Base-by-base conservation (phyloP, 371 early-diverging fungal genomes). In the Dentiscutata heterogama region DNA sequence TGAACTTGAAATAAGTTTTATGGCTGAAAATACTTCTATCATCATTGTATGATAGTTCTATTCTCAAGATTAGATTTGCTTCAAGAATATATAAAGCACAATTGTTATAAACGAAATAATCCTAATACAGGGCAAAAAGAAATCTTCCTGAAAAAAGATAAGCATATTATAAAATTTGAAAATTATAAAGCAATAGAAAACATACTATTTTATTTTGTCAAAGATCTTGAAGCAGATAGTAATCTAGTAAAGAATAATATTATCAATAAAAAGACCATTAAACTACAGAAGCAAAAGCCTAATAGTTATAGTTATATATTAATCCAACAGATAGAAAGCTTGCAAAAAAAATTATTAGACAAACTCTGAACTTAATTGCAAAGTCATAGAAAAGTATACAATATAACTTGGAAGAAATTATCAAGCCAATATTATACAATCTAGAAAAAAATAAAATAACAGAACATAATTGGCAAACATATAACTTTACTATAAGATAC, bases 191-290 rank as follows among this genome's bases (percentile, higher is more conserved):
- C 46, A 3, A 42, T 70, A 16, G 16, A 42, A 10, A 22, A 70
- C 2, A 7, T n/a, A 0, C 70, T 39, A 70, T 42, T 70, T 27
- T 6, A 20, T n/a, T 27, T 70, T 29, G 3, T 29, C 3, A 67
- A 67, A 13, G 68, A 67, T 67, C 68, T 67, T 18, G 68, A 67
- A 67, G 68, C 68, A 14, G 29, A 67, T 67, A 67, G 68, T 29
- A 3, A 27, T 4, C n/a, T 20, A 46, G n/a, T 42, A 16, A 20
- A 42, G 10, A 27, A n/a, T n/a, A 70, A 20, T 35, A 42, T 10
- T 18, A 7, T 65, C 35, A 22, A 35, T 46, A 20, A 42, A 39
- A 70, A 70, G 2, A 42, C 70, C n/a, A 7, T 70, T 6, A 70
- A 70, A 22, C 14, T 70, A n/a, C 46, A 70, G 20, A 14, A 70